A percentile compares a stretch with the other conserved stretches of the same genome.
Evolutionary conservation across 495 filamentous ascomycete species (phyloP).

Genomic region (Jackrogersella minutella): DNA sequence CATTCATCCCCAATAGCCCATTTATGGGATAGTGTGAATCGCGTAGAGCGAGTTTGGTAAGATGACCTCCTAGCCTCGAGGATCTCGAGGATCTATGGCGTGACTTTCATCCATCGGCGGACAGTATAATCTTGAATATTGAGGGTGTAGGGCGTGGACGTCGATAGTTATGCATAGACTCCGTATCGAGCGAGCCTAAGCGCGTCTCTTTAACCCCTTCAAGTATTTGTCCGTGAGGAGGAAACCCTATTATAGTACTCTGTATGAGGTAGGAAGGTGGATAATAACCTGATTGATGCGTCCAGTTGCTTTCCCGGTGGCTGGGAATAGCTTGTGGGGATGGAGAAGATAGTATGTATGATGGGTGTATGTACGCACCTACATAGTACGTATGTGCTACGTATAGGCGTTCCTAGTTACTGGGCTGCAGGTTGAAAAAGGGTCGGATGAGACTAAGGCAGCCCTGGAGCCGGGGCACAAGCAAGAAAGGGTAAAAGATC

Average conservation of each 20-base stretch:
- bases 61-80: neutral
- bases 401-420: conserved; percentile 1
- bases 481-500: conserved; percentile 1
- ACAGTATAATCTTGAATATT: neutral
- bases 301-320: conserved; percentile 10
- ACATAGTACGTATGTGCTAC: too few species aligned
- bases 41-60: neutral
- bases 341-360: too few species aligned
- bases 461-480: conserved; percentile 5
- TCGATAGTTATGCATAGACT: conserved; percentile 12
- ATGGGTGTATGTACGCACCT: too few species aligned
- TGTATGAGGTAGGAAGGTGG: conserved; percentile 20
- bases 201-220: too few species aligned
- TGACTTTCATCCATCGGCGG: neutral
- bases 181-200: conserved; percentile 13
- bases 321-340: conserved; percentile 19
- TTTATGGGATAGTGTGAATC: conserved; percentile 8
- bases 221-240: conserved; percentile 15
- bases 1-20: neutral
- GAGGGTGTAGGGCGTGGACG: conserved; percentile 3
- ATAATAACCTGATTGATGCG: conserved; percentile 33
- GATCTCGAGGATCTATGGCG: neutral
- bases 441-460: neutral
- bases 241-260: conserved; percentile 21
- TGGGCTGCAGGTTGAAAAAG: conserved; percentile 8